phyloP scores from a whole-genome alignment of 176 grass and related monocot genomes.

The Oryza rufipogon region DNA sequence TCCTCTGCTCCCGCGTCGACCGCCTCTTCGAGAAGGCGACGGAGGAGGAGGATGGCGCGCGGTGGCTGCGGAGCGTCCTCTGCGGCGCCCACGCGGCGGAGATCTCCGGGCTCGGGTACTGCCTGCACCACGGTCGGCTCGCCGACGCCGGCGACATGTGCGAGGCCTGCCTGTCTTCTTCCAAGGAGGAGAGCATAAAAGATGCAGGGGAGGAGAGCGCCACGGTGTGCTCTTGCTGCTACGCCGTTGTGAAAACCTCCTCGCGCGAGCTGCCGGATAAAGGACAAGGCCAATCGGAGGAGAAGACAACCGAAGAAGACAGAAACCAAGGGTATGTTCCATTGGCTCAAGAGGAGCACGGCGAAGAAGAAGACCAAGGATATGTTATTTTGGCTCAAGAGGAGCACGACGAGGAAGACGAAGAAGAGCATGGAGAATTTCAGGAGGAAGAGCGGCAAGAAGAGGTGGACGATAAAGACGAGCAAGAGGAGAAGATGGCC shows the following conservation, averaged over 20 bases:
- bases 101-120: slow-evolving; percentile 75
- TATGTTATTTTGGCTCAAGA: slow-evolving; percentile 58
- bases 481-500: background rate
- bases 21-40: slow-evolving; percentile 59
- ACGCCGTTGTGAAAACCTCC: slow-evolving; percentile 30
- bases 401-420: slow-evolving; percentile 42
- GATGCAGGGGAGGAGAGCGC: slow-evolving; percentile 51
- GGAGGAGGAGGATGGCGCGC: slow-evolving; percentile 27
- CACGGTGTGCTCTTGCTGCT: slow-evolving; percentile 66
- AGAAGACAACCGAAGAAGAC: background rate
- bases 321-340: slow-evolving; percentile 40
- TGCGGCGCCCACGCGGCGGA: slow-evolving; percentile 83
- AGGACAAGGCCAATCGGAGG: background rate
- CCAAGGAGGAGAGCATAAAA: slow-evolving; percentile 39
- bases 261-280: background rate
- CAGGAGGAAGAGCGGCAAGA: background rate
- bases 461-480: slow-evolving; percentile 9
- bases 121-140: slow-evolving; percentile 56
- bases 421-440: slow-evolving; percentile 16
- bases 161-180: slow-evolving; percentile 63
- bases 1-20: slow-evolving; percentile 89
- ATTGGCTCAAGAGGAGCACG: slow-evolving; percentile 54
- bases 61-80: slow-evolving; percentile 48
- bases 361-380: slow-evolving; percentile 38
- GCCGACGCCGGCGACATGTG: slow-evolving; percentile 69